Base-by-base conservation (phyloP, 2,329 filamentous ascomycete species). In the Neonectria neomacrospora region DNA sequence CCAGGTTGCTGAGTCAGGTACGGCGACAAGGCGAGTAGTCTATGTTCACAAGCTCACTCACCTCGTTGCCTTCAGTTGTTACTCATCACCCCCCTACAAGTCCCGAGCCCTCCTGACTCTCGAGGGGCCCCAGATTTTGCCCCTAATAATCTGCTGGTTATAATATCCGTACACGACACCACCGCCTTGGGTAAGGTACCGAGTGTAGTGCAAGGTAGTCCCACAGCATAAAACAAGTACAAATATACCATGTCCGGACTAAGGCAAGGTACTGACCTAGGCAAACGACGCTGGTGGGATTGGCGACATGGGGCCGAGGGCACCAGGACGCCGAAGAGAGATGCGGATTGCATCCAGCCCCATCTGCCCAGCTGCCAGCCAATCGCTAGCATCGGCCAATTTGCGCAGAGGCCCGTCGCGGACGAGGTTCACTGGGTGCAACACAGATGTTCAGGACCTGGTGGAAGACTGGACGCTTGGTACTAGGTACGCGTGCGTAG, bases 381-480 rank as follows among this genome's bases (percentile, higher is more conserved):
- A 63, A 63, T 63, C 50, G 55, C 39, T 41, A 34, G 55, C 42
- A 45, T 47, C 45, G 30, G 55, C 58, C 64, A 68, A 68, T 64
- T 65, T 70, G 66, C 65, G 54, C 54, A 64, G 51, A 66, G 53
- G 59, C 32, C 45, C 58, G 53, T 65, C 67, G 61, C 67, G 58
- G 57, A 56, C 52, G 61, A 53, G 54, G 61, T 51, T 18, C 52
- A 51, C 39, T 61, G 58, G 44, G 54, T 54, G 54, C 55, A 42
- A 53, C 50, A 50, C 26, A 37, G 42, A n/a, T 0, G 28, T 34
- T 14, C 48, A 23, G 20, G 7, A 11, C 34, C 4, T 18, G 37
- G 20, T 26, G 8, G 30, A 34, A 26, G 54, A 30, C n/a, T 5
- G 12, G 1, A 52, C 3, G n/a, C n/a, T n/a, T n/a, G n/a, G n/a